Percentiles rank a stretch among this genome's conserved stretches.
phyloP scores from a whole-genome alignment of 257 asterid genomes.

The Fraxinus cuspidata region DNA sequence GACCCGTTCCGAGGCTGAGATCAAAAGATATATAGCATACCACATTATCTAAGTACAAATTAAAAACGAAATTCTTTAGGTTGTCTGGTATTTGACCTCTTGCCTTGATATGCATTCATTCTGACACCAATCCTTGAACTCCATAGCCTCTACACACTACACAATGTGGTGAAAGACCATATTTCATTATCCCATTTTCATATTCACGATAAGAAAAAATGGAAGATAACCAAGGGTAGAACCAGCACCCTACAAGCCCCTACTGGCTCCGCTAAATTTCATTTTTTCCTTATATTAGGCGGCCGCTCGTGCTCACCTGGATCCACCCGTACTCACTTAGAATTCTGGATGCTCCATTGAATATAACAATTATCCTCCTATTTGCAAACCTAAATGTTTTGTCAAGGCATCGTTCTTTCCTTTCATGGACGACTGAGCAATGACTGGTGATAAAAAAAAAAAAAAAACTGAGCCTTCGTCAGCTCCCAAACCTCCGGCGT shows the following conservation, averaged over 20 bases:
- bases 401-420: conserved; percentile 58
- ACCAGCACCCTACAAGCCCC: no score
- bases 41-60: no score
- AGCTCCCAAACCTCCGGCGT: conserved; percentile 26
- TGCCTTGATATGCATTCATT: conserved; percentile 74
- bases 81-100: conserved; percentile 52
- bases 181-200: neutral
- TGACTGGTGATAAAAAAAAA: conserved; percentile 52
- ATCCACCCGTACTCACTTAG: no score
- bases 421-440: conserved; percentile 46
- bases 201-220: neutral
- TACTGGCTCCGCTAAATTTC: no score
- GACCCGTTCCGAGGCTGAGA: no score
- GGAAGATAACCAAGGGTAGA: no score
- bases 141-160: conserved; percentile 68
- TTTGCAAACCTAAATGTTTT: conserved; percentile 62
- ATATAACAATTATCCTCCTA: neutral
- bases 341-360: no score
- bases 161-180: conserved; percentile 6
- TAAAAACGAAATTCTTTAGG: no score
- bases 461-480: conserved; percentile 49
- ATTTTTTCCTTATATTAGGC: no score
- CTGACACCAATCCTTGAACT: conserved; percentile 93
- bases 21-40: no score
- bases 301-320: no score